A percentile compares a stretch with the other conserved stretches of the same genome.
These are phyloP conservation scores for Zhuliangozyma blackwelliae DNA, from an alignment of 1,139 yeast genomes.

Conservation along the genomic window DNA sequence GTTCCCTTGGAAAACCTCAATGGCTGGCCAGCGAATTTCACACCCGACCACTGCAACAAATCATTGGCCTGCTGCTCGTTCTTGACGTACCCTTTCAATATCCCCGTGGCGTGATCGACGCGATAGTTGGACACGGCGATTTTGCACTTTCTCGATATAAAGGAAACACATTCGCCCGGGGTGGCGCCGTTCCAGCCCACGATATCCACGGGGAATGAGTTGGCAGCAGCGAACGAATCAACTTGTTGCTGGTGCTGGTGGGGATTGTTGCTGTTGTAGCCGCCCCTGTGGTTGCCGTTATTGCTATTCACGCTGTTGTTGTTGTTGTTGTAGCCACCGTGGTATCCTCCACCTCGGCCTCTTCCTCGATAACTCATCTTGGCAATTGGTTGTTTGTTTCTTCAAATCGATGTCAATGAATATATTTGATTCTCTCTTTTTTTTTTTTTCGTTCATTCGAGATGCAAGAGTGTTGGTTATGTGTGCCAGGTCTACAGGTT, in stretches of 20 bases:
- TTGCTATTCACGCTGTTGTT: constrained; percentile 8
- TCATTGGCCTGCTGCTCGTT: constrained; percentile 53
- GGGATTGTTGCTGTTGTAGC: constrained; percentile 11
- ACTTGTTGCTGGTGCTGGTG: constrained; percentile 19
- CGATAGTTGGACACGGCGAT: constrained; percentile 47
- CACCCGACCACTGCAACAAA: constrained; percentile 64
- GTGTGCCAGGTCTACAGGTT: no score
- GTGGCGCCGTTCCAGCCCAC: constrained; percentile 82
- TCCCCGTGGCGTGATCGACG: constrained; percentile 40
- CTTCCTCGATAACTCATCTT: constrained; percentile 35
- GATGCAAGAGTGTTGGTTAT: no score
- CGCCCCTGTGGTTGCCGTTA: no score
- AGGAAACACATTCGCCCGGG: constrained; percentile 61
- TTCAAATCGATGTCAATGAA: no score
- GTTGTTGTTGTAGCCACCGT: constrained; percentile 13
- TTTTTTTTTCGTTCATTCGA: no score
- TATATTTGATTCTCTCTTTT: no score
- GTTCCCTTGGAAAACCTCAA: constrained; percentile 48
- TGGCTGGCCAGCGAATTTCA: constrained; percentile 73
- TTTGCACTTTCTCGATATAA: constrained; percentile 64
- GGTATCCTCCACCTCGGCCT: constrained; percentile 43
- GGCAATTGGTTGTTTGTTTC: background rate
- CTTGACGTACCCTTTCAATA: constrained; percentile 57
- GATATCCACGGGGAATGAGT: constrained; percentile 52
- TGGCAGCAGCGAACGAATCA: constrained; percentile 30